Evolutionary conservation across 345 rosid genomes (phyloP).

Genomic region (Excoecaria agallocha): DNA sequence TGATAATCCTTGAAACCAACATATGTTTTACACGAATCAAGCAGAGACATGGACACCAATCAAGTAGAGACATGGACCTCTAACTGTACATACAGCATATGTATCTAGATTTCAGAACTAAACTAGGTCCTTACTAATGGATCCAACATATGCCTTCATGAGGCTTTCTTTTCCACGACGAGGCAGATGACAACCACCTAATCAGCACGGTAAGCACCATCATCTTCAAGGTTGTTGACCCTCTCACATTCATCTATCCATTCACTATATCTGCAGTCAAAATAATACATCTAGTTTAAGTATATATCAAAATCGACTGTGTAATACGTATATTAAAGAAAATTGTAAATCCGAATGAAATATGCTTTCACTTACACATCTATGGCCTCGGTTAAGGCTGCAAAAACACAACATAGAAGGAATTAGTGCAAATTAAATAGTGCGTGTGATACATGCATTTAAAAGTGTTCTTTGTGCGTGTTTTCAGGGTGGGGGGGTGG

Average conservation of each 20-base stretch:
- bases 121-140: background rate
- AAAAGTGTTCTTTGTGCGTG: too few species aligned
- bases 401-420: constrained; percentile 26
- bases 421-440: background rate
- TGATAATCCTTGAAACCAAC: background rate
- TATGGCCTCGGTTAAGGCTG: constrained; percentile 86
- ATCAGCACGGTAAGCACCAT: constrained; percentile 15
- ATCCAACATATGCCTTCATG: background rate
- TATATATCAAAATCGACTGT: background rate
- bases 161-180: background rate
- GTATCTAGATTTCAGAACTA: background rate
- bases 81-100: constrained; percentile 1
- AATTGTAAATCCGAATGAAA: background rate
- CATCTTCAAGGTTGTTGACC: constrained; percentile 25
- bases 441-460: background rate
- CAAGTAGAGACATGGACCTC: background rate
- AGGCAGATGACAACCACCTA: background rate
- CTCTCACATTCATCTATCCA: constrained; percentile 90
- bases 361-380: constrained; percentile 64
- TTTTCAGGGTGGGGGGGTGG: too few species aligned
- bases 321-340: too few species aligned
- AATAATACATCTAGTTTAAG: background rate
- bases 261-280: constrained; percentile 72
- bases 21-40: background rate
- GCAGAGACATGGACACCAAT: background rate